Evolutionary conservation across 2,329 filamentous ascomycete genomes (phyloP).

Genomic region (Dryadomyces quercivorus): DNA sequence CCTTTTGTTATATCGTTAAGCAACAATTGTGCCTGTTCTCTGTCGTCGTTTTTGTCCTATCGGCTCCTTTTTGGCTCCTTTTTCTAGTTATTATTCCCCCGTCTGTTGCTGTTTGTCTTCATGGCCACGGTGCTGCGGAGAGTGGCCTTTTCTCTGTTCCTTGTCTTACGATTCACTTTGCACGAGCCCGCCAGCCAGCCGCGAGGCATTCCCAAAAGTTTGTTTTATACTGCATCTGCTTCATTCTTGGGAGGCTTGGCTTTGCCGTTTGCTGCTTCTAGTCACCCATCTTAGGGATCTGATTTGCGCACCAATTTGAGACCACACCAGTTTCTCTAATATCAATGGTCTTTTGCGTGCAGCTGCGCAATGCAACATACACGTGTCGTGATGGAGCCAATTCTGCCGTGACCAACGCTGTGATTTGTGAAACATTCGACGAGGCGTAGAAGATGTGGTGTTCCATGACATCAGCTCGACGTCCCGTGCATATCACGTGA

Average conservation of each 20-base stretch:
- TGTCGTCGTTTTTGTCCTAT: background rate
- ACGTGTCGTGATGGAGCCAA: too few species aligned
- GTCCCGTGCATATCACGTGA: background rate
- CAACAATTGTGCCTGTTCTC: background rate
- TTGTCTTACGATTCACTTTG: slow-evolving; percentile 3
- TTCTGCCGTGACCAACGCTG: too few species aligned
- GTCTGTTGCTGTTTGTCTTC: background rate
- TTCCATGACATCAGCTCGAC: too few species aligned
- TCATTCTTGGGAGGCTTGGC: background rate
- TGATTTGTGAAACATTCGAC: too few species aligned
- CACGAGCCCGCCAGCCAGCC: background rate
- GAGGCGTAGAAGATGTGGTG: too few species aligned
- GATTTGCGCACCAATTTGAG: background rate
- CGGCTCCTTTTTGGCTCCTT: background rate
- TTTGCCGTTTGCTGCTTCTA: background rate
- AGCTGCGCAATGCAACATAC: background rate
- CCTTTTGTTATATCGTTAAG: background rate
- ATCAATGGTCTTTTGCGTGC: background rate
- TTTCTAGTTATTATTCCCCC: background rate
- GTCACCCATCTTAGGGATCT: background rate
- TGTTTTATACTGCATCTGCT: background rate
- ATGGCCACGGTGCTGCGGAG: background rate
- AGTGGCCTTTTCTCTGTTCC: background rate
- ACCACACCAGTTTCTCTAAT: background rate
- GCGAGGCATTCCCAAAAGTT: background rate